Evolutionary conservation across 1,284 basidiomycete species (phyloP).

Genomic region (Naganishia sp.): DNA sequence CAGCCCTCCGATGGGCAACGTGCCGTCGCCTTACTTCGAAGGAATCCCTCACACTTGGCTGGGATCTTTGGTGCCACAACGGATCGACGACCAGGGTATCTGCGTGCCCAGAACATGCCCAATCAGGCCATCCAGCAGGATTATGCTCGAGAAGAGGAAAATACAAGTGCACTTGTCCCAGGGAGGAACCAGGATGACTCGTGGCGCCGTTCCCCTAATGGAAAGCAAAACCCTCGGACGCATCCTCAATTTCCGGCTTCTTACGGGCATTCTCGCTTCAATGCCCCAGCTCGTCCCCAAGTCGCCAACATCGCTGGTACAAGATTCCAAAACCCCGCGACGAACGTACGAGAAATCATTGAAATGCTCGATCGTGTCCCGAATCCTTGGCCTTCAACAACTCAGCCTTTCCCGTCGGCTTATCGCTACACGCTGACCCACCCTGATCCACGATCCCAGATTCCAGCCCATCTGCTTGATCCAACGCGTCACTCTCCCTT

Average conservation of each 20-base stretch:
- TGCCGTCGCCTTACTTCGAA: neutral
- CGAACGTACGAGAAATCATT: slow-evolving; percentile 11
- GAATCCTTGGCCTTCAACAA: slow-evolving; percentile 6
- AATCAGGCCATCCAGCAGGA: neutral
- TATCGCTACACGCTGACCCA: slow-evolving; percentile 9
- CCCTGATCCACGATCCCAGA: slow-evolving; percentile 3
- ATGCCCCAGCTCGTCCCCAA: neutral
- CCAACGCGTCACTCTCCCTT: slow-evolving; percentile 6
- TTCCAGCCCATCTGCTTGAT: neutral
- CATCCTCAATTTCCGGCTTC: too few species aligned
- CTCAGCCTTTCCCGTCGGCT: slow-evolving; percentile 4
- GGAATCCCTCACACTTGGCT: slow-evolving; percentile 3
- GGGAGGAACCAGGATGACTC: neutral
- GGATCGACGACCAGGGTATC: slow-evolving; percentile 8
- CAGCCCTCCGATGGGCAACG: slow-evolving; percentile 1
- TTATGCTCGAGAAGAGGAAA: neutral
- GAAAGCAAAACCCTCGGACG: neutral
- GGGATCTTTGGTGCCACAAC: slow-evolving; percentile 18
- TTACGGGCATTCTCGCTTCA: too few species aligned
- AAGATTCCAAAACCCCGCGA: neutral
- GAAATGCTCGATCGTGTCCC: slow-evolving; percentile 17
- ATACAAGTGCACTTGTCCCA: neutral
- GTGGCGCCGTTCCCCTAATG: slow-evolving; percentile 7
- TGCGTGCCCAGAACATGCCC: slow-evolving; percentile 22
- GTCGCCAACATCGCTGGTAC: slow-evolving; percentile 14